Evolutionary conservation across 169 alveolate species (phyloP).

Genomic region (Cyclospora cayetanensis): DNA sequence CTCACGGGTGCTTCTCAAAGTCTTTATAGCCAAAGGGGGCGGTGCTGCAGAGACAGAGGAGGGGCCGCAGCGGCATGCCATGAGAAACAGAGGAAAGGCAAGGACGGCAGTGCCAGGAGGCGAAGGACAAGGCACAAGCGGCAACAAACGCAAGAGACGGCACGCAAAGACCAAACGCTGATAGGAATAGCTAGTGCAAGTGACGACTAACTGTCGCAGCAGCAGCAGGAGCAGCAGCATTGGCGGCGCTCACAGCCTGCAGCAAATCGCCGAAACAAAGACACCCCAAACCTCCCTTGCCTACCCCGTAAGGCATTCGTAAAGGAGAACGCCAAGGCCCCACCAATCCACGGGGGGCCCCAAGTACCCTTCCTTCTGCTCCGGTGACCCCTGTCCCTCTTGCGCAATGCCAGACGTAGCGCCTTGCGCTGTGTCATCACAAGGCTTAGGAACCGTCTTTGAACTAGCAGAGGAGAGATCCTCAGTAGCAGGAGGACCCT

Average conservation of each 20-base stretch:
- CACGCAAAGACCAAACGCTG: no score
- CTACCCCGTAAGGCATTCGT: slow-evolving; percentile 88
- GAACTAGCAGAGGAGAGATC: no score
- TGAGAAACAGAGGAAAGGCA: not conserved
- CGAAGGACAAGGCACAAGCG: not conserved
- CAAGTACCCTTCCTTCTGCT: not conserved
- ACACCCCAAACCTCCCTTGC: no score
- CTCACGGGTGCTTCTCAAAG: slow-evolving; percentile 37
- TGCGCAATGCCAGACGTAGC: not conserved
- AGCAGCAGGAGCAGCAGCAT: slow-evolving; percentile 37
- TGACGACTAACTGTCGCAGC: no score
- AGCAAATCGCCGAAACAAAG: not conserved
- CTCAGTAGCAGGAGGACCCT: not conserved
- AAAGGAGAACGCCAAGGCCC: slow-evolving; percentile 82
- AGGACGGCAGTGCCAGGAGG: not conserved
- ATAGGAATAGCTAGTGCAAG: no score
- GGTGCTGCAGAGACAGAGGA: not conserved
- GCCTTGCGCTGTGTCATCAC: no score
- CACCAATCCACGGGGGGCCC: slow-evolving; percentile 83
- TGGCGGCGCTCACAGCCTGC: not conserved
- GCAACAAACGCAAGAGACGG: not conserved
- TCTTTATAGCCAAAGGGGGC: slow-evolving; percentile 52
- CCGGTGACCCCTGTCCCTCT: no score
- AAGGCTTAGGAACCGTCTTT: no score
- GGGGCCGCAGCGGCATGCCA: not conserved